Evolutionary conservation across 768 basidiomycete species (phyloP), one percentile per base, ranked within the genome.

Genomic region (Trametes sanguinea): DNA sequence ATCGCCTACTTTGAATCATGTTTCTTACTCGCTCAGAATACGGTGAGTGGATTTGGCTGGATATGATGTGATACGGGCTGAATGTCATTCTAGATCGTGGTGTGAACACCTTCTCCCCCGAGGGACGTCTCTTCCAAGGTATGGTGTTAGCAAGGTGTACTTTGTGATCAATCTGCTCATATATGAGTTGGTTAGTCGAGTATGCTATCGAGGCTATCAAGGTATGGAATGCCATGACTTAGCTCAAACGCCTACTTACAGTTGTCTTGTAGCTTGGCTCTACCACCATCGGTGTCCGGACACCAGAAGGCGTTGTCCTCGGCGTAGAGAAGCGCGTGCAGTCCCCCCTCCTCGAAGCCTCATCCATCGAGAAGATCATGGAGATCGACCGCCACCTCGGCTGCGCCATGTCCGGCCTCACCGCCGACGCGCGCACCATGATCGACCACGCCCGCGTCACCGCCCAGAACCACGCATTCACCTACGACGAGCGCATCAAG

Each of bases 141-240:
- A 65, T 51, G 78, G 71, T 14, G 17, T 43, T 22, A 42, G 2
- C 13, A 32, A 17, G 35, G 40, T 54, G 53, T 43, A 51, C 27
- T 57, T 55, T 43, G 55, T 32, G 17, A 9, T 52, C 62, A n/a
- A 7, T 58, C 60, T 55, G 14, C 52, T 60, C 22, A 57, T 11
- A 37, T 52, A n/a, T 35, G 16, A 2, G 58, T 13, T 39, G 29
- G 37, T 2, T 68, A 98, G 96, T 99, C 76, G 97, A 99, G 78
- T 98, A 98, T 81, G 97, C 97, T 54, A 99, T 98, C 74, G 97
- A 99, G 72, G 97, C 97, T 7, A 98, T 98, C 76, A 98, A 97
- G 78, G 95, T 95, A 65, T 62, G 60, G 61, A 22, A 22, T 22
- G 22, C 22, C 22, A 22, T 22, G 22, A 22, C 22, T 22, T 22